Percentiles rank a stretch among this genome's conserved stretches.
Evolutionary conservation across 1,284 basidiomycete species (phyloP).

Genomic region (Mycosarcoma mackinlayi): DNA sequence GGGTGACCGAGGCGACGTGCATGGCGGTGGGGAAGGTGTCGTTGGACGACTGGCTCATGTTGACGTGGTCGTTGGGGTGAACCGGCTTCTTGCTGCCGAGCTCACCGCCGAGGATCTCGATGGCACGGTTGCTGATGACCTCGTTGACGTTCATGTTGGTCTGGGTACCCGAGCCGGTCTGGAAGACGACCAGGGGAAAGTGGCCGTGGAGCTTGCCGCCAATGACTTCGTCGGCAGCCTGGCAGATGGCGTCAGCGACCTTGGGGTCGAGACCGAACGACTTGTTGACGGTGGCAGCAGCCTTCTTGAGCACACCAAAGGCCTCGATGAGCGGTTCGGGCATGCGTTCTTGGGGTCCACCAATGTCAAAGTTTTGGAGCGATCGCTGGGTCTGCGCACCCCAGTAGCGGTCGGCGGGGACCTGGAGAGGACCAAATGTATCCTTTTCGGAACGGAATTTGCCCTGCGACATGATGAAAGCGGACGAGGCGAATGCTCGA

Average conservation of each 20-base stretch:
- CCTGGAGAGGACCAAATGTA: constrained; percentile 91
- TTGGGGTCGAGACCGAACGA: constrained; percentile 90
- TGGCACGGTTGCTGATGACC: constrained; percentile 98
- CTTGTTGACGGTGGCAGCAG: constrained; percentile 90
- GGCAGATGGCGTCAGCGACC: constrained; percentile 86
- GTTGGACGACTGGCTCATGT: constrained; percentile 99
- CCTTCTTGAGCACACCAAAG: constrained; percentile 97
- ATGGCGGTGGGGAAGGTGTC: constrained; percentile 99
- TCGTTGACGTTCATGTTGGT: constrained; percentile 99
- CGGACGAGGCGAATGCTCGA: constrained; percentile 41
- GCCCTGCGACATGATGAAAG: constrained; percentile 42
- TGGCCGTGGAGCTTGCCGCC: constrained; percentile 84
- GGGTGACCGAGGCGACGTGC: constrained; percentile 95
- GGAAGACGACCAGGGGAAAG: constrained; percentile 98
- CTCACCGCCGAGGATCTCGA: constrained; percentile 94
- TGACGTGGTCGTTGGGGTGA: constrained; percentile 99
- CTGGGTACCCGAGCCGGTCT: constrained; percentile 98
- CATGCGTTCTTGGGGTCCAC: constrained; percentile 89
- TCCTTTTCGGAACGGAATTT: constrained; percentile 71
- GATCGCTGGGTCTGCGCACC: constrained; percentile 98
- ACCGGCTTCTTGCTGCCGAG: constrained; percentile 96
- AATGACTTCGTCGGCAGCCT: constrained; percentile 97
- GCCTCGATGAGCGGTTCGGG: constrained; percentile 95
- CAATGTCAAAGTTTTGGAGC: constrained; percentile 98
- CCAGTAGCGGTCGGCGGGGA: constrained; percentile 96